A percentile compares a stretch with the other conserved stretches of the same genome.
phyloP scores from a whole-genome alignment of 2,329 filamentous ascomycete species.

The Alternaria incomplexa region DNA sequence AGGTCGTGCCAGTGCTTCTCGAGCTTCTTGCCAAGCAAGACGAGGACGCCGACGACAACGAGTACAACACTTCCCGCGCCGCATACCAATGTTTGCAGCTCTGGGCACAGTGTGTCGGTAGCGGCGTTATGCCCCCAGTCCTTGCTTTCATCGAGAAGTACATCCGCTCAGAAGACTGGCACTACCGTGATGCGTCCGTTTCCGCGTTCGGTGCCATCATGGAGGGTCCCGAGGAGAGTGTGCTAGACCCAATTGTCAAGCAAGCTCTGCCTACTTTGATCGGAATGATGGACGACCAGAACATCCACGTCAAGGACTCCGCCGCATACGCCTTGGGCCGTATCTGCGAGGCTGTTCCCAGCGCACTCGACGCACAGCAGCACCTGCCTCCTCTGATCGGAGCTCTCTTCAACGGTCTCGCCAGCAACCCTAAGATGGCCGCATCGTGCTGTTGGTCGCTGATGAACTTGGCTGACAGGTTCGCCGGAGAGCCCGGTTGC shows the following conservation, averaged over 20 bases:
- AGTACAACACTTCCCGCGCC: constrained; percentile 95
- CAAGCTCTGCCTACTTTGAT: constrained; percentile 92
- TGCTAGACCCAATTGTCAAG: constrained; percentile 92
- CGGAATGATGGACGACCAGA: constrained; percentile 87
- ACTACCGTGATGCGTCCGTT: constrained; percentile 90
- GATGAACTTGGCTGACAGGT: constrained; percentile 97
- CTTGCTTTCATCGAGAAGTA: constrained; percentile 91
- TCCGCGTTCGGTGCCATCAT: constrained; percentile 98
- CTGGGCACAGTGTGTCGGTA: constrained; percentile 89
- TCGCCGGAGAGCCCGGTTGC: constrained; percentile 83
- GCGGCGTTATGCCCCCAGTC: constrained; percentile 83
- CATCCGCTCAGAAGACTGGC: constrained; percentile 91
- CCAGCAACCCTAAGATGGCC: constrained; percentile 94
- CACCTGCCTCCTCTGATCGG: constrained; percentile 86
- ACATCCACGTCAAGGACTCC: constrained; percentile 91
- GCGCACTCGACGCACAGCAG: constrained; percentile 82
- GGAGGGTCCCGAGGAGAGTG: constrained; percentile 94
- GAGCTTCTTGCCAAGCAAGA: constrained; percentile 94
- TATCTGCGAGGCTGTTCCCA: constrained; percentile 91
- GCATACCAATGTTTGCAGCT: constrained; percentile 96
- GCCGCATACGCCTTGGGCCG: constrained; percentile 94
- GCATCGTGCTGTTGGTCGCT: constrained; percentile 98
- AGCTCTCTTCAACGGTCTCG: constrained; percentile 86
- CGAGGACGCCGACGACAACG: constrained; percentile 93
- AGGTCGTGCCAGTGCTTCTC: constrained; percentile 92